These are phyloP conservation scores for Alternaria brassicicola DNA, from an alignment of 2,329 filamentous ascomycete genomes.

Conservation along the genomic window DNA sequence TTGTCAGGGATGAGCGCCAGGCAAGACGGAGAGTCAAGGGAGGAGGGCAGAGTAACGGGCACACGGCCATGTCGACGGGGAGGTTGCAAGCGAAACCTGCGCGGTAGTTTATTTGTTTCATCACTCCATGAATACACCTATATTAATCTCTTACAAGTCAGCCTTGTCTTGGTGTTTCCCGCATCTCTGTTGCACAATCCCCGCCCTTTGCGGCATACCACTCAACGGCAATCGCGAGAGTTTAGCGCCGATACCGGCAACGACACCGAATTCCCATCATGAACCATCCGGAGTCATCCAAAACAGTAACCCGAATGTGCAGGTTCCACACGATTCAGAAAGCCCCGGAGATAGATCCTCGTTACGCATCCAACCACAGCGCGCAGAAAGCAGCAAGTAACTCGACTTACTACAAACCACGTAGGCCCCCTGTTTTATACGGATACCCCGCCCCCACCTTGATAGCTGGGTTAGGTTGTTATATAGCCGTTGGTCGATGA, in stretches of 20 bases:
- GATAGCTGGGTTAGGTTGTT: neutral
- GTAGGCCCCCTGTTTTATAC: neutral
- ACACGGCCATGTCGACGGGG: constrained; percentile 32
- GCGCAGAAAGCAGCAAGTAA: neutral
- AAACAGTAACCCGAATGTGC: constrained; percentile 23
- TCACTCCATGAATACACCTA: constrained; percentile 2
- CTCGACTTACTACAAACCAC: neutral
- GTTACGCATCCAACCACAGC: neutral
- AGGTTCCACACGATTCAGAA: neutral
- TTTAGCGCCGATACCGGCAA: neutral
- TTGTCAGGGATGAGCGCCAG: constrained; percentile 32
- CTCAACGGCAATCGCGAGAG: neutral
- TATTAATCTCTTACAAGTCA: too few species aligned
- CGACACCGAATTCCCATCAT: neutral
- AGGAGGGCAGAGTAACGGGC: constrained; percentile 25
- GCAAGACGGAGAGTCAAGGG: constrained; percentile 31
- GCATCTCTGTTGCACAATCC: neutral
- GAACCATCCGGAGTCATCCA: constrained; percentile 12
- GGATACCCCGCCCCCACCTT: constrained; percentile 15
- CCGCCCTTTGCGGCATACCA: neutral
- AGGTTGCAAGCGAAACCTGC: constrained; percentile 39
- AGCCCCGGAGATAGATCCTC: neutral
- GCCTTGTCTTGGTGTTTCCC: too few species aligned
- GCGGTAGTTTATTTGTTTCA: constrained; percentile 15
- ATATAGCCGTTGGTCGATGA: too few species aligned